Evolutionary conservation across 2,329 filamentous ascomycete species (phyloP), one percentile per base, ranked within the genome.

Genomic region (Corinectria fuckeliana): DNA sequence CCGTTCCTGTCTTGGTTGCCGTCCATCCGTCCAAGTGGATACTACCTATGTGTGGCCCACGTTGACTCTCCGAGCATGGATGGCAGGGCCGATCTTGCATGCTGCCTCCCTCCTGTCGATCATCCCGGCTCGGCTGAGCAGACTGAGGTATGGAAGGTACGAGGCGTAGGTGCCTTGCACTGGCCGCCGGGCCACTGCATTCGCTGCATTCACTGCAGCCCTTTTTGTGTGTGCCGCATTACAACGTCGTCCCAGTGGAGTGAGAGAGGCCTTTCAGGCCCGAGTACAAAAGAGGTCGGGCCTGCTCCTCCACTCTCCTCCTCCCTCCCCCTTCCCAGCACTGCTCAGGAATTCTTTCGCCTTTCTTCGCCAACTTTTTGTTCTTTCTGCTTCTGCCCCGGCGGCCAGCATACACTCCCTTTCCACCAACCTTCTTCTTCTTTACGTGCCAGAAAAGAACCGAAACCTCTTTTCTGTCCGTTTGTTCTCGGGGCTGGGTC

Each of bases 311-410:
- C 45, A 42, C 26, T 48, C 49, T 25, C 50, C 49, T 39, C 38
- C n/a, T 59, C 36, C 36, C 55, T 64, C 13, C 59, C 36, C 39
- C 55, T 62, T 48, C 44, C 52, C 65, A 67, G 67, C 58, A 69
- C 58, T 58, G 54, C 67, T 62, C 60, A 69, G 66, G 65, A 69
- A 69, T 64, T 66, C 56, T 41, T 47, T 49, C 51, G 45, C 21
- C 55, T 44, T 54, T 64, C 59, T 59, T 66, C 50, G 42, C 58
- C 59, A 56, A 56, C 59, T 45, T 47, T 51, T n/a, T 57, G 28
- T 60, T 53, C 51, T 41, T 36, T 47, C 50, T 55, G 45, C 52
- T 60, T 64, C 53, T 54, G 56, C 56, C 56, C 56, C 20, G 56
- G 56, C 11, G 56, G 56, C 51, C 32, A 26, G 51, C 41, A 36